Base-by-base conservation (phyloP, 495 filamentous ascomycete genomes). In the Astrocystis sublimbata region DNA sequence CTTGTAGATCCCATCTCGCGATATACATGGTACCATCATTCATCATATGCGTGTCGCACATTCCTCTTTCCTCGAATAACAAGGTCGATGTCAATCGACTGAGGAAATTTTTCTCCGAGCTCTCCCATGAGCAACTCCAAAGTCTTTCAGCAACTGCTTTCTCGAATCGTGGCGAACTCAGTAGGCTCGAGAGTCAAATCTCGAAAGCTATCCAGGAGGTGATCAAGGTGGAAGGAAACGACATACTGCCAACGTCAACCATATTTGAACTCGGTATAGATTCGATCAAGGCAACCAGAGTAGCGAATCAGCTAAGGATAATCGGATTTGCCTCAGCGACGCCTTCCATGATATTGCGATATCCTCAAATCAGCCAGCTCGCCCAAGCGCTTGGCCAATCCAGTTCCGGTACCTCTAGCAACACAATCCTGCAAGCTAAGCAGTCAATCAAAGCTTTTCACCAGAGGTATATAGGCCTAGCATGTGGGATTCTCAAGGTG, bases 231-330 rank as follows among this genome's bases (percentile, higher is more conserved):
- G 65, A 80, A 7, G 35, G 57, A 0, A 66, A 65, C 4, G 71
- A 78, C 1, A 79, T 92, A 35, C 76, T 69, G 1, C 74, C 76
- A 15, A 76, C 76, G 1, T 83, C 88, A 0, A 93, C 82, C 30
- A 84, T 96, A 31, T 96, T 91, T 65, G 90, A 94, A 53, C 75
- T 96, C 2, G 92, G 92, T 0, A 77, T 93, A 6, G 92, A 94
- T 69, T 93, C 91, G 0, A 90, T 96, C 13, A 90, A 89, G 0
- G 88, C 88, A 3, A 85, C 92, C 23, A 81, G 84, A 23, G 78
- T 96, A 21, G 73, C 79, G 0, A 72, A 79, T 0, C 66, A 64
- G n/a, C 71, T 89, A 15, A 85, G 80, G 57, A 71, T 76, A 12
- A 69, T 73, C 1, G 85, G 88, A 0, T 81, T 91, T 60, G 26